Conservation (phyloP, 495 filamentous ascomycete genomes). For the Terfezia claveryi region DNA sequence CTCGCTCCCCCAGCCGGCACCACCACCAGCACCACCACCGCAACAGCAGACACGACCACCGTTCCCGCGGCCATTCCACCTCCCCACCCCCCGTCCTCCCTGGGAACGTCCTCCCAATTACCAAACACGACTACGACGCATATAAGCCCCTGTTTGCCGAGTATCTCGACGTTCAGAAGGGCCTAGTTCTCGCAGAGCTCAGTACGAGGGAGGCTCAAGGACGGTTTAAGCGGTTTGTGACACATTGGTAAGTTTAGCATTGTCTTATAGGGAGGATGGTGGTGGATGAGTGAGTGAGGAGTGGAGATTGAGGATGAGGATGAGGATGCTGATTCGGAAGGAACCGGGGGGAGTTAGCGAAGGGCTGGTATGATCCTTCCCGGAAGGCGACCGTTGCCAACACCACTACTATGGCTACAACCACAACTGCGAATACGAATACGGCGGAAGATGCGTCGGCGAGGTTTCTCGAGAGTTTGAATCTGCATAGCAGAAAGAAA, state of each 20-base stretch:
- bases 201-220: conserved; percentile 49
- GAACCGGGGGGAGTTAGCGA: conserved; percentile 79
- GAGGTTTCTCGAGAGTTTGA: background rate
- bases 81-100: conserved; percentile 31
- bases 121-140: conserved; percentile 36
- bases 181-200: conserved; percentile 38
- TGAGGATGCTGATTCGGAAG: conserved; percentile 24
- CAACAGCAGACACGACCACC: background rate
- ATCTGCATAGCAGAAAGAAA: background rate
- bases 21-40: conserved; percentile 3
- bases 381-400: conserved; percentile 14
- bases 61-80: background rate
- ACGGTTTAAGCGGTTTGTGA: conserved; percentile 80
- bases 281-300: background rate
- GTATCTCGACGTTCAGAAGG: conserved; percentile 83
- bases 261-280: background rate
- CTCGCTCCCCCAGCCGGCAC: background rate
- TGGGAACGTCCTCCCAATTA: conserved; percentile 38
- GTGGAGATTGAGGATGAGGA: background rate
- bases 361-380: conserved; percentile 76
- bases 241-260: conserved; percentile 47
- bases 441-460: background rate
- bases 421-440: background rate
- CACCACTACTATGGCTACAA: too few species aligned
- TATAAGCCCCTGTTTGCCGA: conserved; percentile 56